Percentiles rank a stretch among this genome's conserved stretches.
Evolutionary conservation across 2,329 filamentous ascomycete genomes (phyloP).

Genomic region (Fonsecaea multimorphosa): DNA sequence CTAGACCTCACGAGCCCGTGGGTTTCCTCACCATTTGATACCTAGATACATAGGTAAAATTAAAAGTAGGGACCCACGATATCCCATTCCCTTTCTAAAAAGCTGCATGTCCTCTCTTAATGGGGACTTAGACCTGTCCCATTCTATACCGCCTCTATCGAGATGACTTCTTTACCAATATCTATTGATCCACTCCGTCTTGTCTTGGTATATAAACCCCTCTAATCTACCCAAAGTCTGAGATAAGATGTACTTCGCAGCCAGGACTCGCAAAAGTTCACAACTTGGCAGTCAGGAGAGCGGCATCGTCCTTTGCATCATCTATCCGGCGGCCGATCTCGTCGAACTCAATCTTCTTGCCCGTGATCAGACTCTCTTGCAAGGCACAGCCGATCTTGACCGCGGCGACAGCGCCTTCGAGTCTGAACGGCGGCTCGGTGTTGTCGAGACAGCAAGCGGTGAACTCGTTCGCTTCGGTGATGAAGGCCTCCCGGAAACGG

Average conservation of each 20-base stretch:
- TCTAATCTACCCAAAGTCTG: neutral
- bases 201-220: neutral
- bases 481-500: slow-evolving; percentile 67
- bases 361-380: slow-evolving; percentile 62
- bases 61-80: neutral
- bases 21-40: too few species aligned
- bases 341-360: slow-evolving; percentile 65
- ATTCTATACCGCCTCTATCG: neutral
- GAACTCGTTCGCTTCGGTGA: slow-evolving; percentile 69
- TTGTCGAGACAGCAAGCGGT: slow-evolving; percentile 64
- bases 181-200: neutral
- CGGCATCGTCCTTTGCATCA: neutral
- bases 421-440: slow-evolving; percentile 61
- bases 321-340: slow-evolving; percentile 55
- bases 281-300: slow-evolving; percentile 20
- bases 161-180: neutral
- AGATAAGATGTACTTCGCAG: neutral
- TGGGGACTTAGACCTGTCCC: neutral
- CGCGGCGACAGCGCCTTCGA: slow-evolving; percentile 62
- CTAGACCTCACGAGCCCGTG: too few species aligned
- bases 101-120: neutral
- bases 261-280: slow-evolving; percentile 3
- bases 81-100: neutral
- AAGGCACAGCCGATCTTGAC: slow-evolving; percentile 66
- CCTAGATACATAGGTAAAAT: too few species aligned